These are phyloP conservation scores for Vaccinium vitisidaea DNA, from an alignment of 148 eudicot genomes.

Conservation along the genomic window DNA sequence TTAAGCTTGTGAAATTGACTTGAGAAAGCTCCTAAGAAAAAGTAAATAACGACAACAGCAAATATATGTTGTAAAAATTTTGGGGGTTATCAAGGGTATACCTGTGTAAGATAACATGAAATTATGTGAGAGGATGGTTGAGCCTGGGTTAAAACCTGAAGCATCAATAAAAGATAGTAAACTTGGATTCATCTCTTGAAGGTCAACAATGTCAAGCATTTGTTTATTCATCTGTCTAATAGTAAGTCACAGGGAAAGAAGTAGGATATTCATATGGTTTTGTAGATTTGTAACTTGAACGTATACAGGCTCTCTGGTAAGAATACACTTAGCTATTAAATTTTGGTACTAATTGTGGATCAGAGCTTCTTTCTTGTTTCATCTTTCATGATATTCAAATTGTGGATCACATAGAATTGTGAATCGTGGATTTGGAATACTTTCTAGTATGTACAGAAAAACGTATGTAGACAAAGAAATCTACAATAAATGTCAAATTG, in stretches of 20 bases:
- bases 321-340: background rate
- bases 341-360: background rate
- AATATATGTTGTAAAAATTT: background rate
- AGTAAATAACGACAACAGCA: background rate
- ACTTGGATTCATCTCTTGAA: background rate
- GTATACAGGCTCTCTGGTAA: background rate
- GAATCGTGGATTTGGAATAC: too few species aligned
- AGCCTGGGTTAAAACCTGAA: background rate
- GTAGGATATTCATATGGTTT: background rate
- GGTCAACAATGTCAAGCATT: background rate
- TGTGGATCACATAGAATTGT: background rate
- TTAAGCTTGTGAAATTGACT: background rate
- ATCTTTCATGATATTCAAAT: background rate
- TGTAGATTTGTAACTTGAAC: background rate
- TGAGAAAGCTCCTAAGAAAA: background rate
- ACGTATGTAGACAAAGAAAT: too few species aligned
- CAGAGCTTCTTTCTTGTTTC: background rate
- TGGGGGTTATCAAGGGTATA: background rate
- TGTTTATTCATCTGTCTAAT: background rate
- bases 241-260: background rate
- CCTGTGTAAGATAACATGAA: background rate
- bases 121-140: background rate
- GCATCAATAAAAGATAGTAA: background rate
- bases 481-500: too few species aligned
- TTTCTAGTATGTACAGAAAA: too few species aligned